Percentiles rank a stretch among this genome's conserved stretches.
Evolutionary conservation across 108 stramenopile genomes (phyloP).

Genomic region (Discostella pseudostelligera): DNA sequence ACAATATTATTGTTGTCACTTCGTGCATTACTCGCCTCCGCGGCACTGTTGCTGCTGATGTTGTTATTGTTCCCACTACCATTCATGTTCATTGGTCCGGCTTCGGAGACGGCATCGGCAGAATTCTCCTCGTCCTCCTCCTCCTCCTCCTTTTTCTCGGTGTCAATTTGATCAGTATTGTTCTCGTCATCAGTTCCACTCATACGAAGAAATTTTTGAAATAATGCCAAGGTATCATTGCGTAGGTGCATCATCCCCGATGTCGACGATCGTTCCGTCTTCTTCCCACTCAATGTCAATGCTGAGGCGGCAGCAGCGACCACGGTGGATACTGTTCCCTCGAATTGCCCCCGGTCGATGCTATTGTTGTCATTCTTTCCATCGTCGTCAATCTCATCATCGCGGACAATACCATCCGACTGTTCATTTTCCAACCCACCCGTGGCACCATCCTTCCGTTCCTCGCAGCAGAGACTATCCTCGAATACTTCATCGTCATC

Average conservation of each 20-base stretch:
- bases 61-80: neutral
- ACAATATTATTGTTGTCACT: neutral
- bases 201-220: conserved; percentile 56
- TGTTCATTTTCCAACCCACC: conserved; percentile 22
- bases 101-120: conserved; percentile 2
- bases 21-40: neutral
- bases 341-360: conserved; percentile 7
- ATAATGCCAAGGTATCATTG: conserved; percentile 42
- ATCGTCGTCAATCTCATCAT: conserved; percentile 31
- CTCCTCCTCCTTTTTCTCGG: conserved; percentile 12
- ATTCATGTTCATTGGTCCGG: neutral
- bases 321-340: too few species aligned
- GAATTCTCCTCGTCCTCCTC: conserved; percentile 13
- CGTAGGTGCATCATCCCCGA: conserved; percentile 19
- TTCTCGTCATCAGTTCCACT: conserved; percentile 26
- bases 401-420: conserved; percentile 10
- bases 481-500: conserved; percentile 31
- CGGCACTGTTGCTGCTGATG: neutral
- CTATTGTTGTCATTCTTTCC: conserved; percentile 16
- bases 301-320: too few species aligned
- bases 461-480: conserved; percentile 6
- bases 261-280: conserved; percentile 14
- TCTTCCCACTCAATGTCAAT: conserved; percentile 13
- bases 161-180: conserved; percentile 24
- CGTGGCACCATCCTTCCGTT: neutral